These are phyloP conservation scores for Scheffersomyces stambukii DNA, from an alignment of 1,139 yeast species.

Conservation along the genomic window DNA sequence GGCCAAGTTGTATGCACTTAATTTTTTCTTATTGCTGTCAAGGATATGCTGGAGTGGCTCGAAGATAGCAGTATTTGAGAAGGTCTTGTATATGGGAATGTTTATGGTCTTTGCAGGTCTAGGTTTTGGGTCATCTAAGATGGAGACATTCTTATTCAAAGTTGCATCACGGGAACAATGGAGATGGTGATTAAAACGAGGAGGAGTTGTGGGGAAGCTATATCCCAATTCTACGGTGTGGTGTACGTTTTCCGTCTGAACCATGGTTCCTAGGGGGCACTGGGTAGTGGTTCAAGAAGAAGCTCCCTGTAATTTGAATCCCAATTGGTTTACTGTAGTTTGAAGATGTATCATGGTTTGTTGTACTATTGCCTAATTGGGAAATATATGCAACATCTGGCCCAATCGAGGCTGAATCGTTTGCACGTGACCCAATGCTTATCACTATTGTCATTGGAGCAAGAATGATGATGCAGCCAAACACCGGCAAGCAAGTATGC, in stretches of 20 bases:
- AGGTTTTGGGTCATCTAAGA: neutral
- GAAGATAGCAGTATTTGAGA: constrained; percentile 6
- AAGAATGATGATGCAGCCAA: too few relatives aligned
- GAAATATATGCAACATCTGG: too few relatives aligned
- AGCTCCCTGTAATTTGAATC: too few relatives aligned
- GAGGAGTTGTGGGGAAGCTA: neutral
- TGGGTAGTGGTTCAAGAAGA: too few relatives aligned
- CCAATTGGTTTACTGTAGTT: too few relatives aligned
- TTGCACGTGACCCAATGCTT: too few relatives aligned
- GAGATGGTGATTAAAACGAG: neutral
- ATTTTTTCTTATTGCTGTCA: constrained; percentile 16
- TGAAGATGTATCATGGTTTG: too few relatives aligned
- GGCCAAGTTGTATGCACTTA: constrained; percentile 15
- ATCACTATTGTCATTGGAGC: too few relatives aligned
- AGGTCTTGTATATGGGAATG: constrained; percentile 5
- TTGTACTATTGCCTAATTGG: too few relatives aligned
- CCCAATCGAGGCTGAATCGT: too few relatives aligned
- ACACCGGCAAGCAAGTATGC: too few relatives aligned
- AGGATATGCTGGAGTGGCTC: constrained; percentile 31
- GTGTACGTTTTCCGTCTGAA: neutral
- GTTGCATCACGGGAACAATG: neutral
- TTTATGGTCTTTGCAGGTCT: neutral
- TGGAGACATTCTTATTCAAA: neutral
- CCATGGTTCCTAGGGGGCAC: too few relatives aligned
- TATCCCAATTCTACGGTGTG: neutral